phyloP scores from a whole-genome alignment of 139 green algal genomes.

The Chlorella sp. region DNA sequence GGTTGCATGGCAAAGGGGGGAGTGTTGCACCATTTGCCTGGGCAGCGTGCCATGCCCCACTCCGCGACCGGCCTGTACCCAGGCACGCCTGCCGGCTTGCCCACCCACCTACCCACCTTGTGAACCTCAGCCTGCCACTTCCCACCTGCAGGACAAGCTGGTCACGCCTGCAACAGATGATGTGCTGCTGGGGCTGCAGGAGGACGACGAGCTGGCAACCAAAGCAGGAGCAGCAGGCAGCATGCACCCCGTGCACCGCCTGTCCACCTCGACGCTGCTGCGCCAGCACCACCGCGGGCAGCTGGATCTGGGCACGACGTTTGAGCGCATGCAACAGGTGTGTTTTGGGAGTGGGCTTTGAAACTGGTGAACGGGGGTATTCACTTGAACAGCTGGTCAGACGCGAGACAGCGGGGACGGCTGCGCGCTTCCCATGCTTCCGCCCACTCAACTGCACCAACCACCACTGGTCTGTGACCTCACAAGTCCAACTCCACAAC shows the following conservation, averaged over 20 bases:
- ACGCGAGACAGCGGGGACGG: no score
- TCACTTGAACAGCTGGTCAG: no score
- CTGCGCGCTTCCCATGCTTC: neutral
- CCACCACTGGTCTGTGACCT: neutral
- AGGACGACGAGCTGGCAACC: conserved; percentile 13
- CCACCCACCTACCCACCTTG: neutral
- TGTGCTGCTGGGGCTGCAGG: conserved; percentile 75
- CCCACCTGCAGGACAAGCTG: conserved; percentile 34
- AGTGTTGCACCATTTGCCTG: no score
- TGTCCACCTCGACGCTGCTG: neutral
- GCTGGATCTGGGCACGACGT: conserved; percentile 95
- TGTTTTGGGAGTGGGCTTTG: neutral
- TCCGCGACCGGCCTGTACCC: no score
- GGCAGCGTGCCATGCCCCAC: no score
- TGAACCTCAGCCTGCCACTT: neutral
- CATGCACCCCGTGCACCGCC: neutral
- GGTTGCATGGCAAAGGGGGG: neutral
- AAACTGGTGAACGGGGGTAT: no score
- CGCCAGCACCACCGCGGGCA: conserved; percentile 75
- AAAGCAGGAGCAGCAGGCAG: neutral
- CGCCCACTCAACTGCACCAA: neutral
- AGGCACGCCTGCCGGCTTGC: neutral
- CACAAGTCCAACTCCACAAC: no score
- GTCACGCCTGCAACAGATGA: conserved; percentile 82
- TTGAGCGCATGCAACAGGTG: conserved; percentile 93